A percentile compares a stretch with the other conserved stretches of the same genome.
These are phyloP conservation scores for Puccinia hordei DNA, from an alignment of 1,284 basidiomycete species.

Conservation along the genomic window DNA sequence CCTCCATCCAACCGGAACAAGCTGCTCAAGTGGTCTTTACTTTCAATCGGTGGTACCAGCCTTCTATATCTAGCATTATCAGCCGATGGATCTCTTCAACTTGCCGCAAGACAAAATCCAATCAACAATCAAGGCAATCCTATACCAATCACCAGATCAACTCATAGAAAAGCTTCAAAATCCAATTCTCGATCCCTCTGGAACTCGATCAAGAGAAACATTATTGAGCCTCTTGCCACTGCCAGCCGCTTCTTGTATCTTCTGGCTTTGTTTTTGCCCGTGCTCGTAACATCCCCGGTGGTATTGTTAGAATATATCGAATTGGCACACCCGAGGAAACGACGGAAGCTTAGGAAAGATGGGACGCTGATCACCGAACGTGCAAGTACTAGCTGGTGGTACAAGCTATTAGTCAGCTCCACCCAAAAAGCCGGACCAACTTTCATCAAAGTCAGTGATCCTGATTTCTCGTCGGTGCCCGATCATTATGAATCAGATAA, in stretches of 20 bases:
- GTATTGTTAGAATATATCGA: conserved; percentile 68
- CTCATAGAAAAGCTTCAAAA: conserved; percentile 4
- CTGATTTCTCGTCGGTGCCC: not conserved
- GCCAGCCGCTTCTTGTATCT: conserved; percentile 81
- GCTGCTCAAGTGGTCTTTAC: not conserved
- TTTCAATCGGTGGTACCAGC: conserved; percentile 15
- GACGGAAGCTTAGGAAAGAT: conserved; percentile 69
- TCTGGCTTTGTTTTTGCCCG: conserved; percentile 80
- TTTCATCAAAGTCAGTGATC: conserved; percentile 79
- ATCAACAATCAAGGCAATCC: not conserved
- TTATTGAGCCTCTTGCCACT: conserved; percentile 86
- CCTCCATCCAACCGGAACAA: not conserved
- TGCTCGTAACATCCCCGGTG: conserved; percentile 81
- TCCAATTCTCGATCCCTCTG: conserved; percentile 6
- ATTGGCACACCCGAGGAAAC: conserved; percentile 58
- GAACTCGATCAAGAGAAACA: conserved; percentile 56
- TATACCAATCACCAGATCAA: not conserved
- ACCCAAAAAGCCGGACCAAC: conserved; percentile 96
- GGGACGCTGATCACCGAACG: conserved; percentile 64
- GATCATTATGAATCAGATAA: not conserved
- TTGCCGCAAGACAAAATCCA: not conserved
- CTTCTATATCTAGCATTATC: conserved; percentile 14
- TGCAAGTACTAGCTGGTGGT: conserved; percentile 77
- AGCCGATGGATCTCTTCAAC: conserved; percentile 8
- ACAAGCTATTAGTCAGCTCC: conserved; percentile 77